A percentile compares a stretch with the other conserved stretches of the same genome.
Evolutionary conservation across 441 rosid genomes (phyloP).

Genomic region (Euphorbia schlechtendalii): DNA sequence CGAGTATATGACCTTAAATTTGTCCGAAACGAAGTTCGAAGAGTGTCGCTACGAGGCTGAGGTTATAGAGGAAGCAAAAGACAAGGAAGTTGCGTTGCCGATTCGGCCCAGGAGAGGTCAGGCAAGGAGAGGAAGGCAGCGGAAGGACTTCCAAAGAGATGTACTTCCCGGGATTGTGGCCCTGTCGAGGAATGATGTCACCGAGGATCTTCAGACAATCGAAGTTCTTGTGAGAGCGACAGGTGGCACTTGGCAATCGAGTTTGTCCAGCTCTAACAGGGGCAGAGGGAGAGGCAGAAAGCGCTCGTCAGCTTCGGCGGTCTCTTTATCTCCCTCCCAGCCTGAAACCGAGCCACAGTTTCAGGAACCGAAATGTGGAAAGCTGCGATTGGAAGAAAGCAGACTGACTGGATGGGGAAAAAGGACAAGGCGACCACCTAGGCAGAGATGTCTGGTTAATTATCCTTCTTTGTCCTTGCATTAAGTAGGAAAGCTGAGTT

Average conservation of each 20-base stretch:
- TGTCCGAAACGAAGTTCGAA: conserved; percentile 43
- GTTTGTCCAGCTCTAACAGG: conserved; percentile 44
- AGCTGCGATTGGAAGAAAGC: conserved; percentile 56
- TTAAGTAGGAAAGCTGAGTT: neutral
- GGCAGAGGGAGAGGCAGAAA: conserved; percentile 66
- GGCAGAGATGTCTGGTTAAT: conserved; percentile 73
- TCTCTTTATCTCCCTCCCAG: conserved; percentile 17
- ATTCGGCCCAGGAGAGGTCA: conserved; percentile 32
- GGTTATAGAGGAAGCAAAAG: conserved; percentile 40
- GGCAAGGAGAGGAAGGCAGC: conserved; percentile 81
- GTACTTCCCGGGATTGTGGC: conserved; percentile 83
- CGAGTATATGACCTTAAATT: conserved; percentile 66
- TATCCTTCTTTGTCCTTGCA: conserved; percentile 34
- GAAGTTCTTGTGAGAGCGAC: conserved; percentile 74
- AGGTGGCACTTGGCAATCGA: conserved; percentile 55
- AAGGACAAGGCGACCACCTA: conserved; percentile 77
- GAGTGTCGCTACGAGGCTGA: conserved; percentile 54
- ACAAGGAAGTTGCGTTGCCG: conserved; percentile 36
- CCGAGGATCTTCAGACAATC: conserved; percentile 74
- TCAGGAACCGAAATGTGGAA: conserved; percentile 28
- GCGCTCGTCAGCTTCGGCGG: conserved; percentile 28
- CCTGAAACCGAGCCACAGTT: conserved; percentile 25
- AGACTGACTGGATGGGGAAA: conserved; percentile 86
- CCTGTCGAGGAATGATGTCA: conserved; percentile 73
- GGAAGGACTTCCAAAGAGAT: conserved; percentile 94